A percentile compares a stretch with the other conserved stretches of the same genome.
These are phyloP conservation scores for Hymenoscyphus repandus DNA, from an alignment of 2,329 filamentous ascomycete genomes.

Conservation along the genomic window DNA sequence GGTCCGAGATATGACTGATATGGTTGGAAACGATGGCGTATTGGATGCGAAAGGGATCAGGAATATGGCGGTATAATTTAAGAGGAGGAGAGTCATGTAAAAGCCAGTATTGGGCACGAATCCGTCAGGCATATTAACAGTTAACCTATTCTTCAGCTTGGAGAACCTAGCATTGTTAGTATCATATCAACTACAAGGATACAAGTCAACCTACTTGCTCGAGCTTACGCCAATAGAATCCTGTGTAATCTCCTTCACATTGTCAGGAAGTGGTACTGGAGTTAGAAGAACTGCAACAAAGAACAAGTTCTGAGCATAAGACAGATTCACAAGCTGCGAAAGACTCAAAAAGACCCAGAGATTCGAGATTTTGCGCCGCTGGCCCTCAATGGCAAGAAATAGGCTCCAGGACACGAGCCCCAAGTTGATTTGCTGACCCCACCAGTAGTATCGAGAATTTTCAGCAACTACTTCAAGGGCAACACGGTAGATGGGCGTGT, in stretches of 20 bases:
- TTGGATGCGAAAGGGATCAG: conserved; percentile 38
- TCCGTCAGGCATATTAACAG: conserved; percentile 39
- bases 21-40: conserved; percentile 36
- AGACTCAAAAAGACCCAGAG: conserved; percentile 52
- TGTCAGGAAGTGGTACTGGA: conserved; percentile 40
- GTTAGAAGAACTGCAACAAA: conserved; percentile 53
- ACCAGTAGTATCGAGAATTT: conserved; percentile 53
- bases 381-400: conserved; percentile 54
- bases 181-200: background rate
- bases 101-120: conserved; percentile 39
- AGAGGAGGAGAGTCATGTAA: conserved; percentile 31
- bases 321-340: conserved; percentile 54
- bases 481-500: conserved; percentile 26
- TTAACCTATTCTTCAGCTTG: conserved; percentile 32
- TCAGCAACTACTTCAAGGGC: conserved; percentile 49
- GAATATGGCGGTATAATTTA: conserved; percentile 35
- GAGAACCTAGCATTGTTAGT: conserved; percentile 20
- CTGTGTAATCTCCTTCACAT: conserved; percentile 24
- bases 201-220: conserved; percentile 12
- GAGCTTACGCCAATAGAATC: conserved; percentile 16
- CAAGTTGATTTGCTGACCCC: conserved; percentile 56
- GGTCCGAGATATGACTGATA: conserved; percentile 31
- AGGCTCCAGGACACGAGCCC: conserved; percentile 49
- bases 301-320: conserved; percentile 59
- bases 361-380: conserved; percentile 49